A percentile compares a stretch with the other conserved stretches of the same genome.
These are phyloP conservation scores for Butyriboletus loyo DNA, from an alignment of 768 basidiomycete species.

Conservation along the genomic window DNA sequence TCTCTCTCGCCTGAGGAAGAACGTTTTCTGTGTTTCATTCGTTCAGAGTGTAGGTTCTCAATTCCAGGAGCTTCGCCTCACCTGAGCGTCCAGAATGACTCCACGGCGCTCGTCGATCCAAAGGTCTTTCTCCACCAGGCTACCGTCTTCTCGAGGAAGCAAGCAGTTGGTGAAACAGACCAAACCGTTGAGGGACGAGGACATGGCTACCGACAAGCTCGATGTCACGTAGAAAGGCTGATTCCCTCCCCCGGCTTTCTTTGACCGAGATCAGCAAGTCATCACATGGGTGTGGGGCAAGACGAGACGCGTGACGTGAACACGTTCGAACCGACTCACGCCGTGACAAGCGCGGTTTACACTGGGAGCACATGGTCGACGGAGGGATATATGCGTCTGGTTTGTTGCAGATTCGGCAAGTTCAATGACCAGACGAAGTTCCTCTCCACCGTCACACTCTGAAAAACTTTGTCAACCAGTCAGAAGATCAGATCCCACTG, in stretches of 20 bases:
- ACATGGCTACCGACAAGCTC: slow-evolving; percentile 18
- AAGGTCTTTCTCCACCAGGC: slow-evolving; percentile 66
- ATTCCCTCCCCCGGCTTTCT: not conserved
- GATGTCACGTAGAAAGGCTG: slow-evolving; percentile 2
- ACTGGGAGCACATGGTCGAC: slow-evolving; percentile 16
- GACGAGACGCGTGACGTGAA: not conserved
- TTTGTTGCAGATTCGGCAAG: too few relatives aligned
- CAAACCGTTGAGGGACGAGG: slow-evolving; percentile 50
- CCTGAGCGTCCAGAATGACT: slow-evolving; percentile 74
- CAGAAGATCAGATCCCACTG: too few relatives aligned
- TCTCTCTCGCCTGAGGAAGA: slow-evolving; percentile 58
- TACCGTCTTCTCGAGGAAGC: slow-evolving; percentile 77
- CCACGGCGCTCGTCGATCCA: slow-evolving; percentile 80
- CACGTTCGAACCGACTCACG: not conserved
- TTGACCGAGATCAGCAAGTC: slow-evolving; percentile 1
- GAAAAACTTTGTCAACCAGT: too few relatives aligned
- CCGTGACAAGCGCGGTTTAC: too few relatives aligned
- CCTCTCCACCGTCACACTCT: too few relatives aligned
- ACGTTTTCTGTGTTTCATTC: slow-evolving; percentile 51
- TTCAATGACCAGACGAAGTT: too few relatives aligned
- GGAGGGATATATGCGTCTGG: too few relatives aligned
- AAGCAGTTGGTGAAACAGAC: slow-evolving; percentile 88
- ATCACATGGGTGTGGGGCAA: slow-evolving; percentile 12
- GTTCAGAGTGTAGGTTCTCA: not conserved
- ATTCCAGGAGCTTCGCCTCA: slow-evolving; percentile 20